phyloP scores from a whole-genome alignment of 169 alveolate species.

The Plasmodium falciparum region DNA sequence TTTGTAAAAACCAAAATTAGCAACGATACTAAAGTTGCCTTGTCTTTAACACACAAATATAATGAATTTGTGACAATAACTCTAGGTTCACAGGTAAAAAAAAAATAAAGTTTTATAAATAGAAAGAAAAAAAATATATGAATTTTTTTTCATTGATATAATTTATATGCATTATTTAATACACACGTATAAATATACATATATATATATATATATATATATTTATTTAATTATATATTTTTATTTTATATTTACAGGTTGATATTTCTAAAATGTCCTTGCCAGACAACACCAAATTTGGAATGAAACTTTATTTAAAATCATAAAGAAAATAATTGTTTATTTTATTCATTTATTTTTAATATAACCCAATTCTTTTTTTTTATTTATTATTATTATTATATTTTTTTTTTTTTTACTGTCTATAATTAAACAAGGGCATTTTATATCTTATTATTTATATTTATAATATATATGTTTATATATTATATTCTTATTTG shows the following conservation, averaged over 20 bases:
- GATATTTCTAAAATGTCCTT: conserved; percentile 54
- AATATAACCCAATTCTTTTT: not conserved
- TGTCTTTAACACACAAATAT: conserved; percentile 55
- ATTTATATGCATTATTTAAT: not conserved
- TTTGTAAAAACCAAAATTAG: conserved; percentile 47
- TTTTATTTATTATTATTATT: not conserved
- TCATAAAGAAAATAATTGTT: conserved; percentile 12
- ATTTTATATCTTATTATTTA: not conserved
- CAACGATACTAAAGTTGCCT: conserved; percentile 55
- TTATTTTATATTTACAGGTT: conserved; percentile 8
- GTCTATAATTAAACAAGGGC: not conserved
- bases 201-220: not conserved
- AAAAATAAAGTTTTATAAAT: not conserved
- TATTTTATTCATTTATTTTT: not conserved
- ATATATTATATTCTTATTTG: not conserved
- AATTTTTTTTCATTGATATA: not conserved
- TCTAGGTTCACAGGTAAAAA: conserved; percentile 41
- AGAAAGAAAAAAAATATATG: not conserved
- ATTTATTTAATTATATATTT: not conserved
- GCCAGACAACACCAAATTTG: conserved; percentile 61
- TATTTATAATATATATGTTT: not conserved
- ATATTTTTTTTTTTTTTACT: not conserved
- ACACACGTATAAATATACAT: not conserved
- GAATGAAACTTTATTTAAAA: conserved; percentile 39
- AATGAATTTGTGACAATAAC: conserved; percentile 48